Evolutionary conservation across 2,329 filamentous ascomycete genomes (phyloP).

Genomic region (Whalleya microplaca): DNA sequence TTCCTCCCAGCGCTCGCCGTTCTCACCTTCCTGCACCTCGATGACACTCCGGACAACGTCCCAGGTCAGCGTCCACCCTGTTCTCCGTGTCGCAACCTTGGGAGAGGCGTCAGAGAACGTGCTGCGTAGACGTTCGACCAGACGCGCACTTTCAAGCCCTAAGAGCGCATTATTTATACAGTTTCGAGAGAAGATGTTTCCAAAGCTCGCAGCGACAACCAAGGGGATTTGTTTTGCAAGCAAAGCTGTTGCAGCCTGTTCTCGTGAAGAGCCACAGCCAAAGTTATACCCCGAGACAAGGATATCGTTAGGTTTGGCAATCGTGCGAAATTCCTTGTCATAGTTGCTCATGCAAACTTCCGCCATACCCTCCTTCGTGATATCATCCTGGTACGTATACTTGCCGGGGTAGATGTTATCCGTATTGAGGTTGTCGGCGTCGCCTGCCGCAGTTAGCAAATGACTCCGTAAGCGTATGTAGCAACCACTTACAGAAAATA

Average conservation of each 20-base stretch:
- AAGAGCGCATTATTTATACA: constrained; percentile 80
- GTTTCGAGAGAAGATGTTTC: constrained; percentile 81
- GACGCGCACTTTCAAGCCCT: constrained; percentile 69
- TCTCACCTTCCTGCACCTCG: constrained; percentile 68
- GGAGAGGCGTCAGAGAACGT: constrained; percentile 53
- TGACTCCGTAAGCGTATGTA: too few species aligned
- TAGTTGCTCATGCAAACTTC: constrained; percentile 95
- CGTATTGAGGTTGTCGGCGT: constrained; percentile 71
- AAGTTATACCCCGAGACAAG: constrained; percentile 89
- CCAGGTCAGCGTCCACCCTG: constrained; percentile 84
- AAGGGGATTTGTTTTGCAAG: constrained; percentile 80
- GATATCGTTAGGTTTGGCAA: constrained; percentile 74
- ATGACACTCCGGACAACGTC: constrained; percentile 76
- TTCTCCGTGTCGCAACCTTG: constrained; percentile 65
- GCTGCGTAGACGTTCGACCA: constrained; percentile 68
- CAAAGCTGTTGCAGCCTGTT: constrained; percentile 88
- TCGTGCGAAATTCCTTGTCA: constrained; percentile 68
- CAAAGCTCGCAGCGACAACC: constrained; percentile 79
- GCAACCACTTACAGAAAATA: constrained; percentile 38
- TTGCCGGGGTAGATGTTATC: constrained; percentile 92
- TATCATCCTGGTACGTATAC: constrained; percentile 88
- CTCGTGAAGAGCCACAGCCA: constrained; percentile 78
- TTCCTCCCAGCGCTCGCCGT: constrained; percentile 72
- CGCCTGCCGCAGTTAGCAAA: constrained; percentile 38
- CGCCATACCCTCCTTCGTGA: constrained; percentile 79